These are phyloP conservation scores for Globisporangium iwayamae DNA, from an alignment of 352 stramenopile species.

Conservation along the genomic window DNA sequence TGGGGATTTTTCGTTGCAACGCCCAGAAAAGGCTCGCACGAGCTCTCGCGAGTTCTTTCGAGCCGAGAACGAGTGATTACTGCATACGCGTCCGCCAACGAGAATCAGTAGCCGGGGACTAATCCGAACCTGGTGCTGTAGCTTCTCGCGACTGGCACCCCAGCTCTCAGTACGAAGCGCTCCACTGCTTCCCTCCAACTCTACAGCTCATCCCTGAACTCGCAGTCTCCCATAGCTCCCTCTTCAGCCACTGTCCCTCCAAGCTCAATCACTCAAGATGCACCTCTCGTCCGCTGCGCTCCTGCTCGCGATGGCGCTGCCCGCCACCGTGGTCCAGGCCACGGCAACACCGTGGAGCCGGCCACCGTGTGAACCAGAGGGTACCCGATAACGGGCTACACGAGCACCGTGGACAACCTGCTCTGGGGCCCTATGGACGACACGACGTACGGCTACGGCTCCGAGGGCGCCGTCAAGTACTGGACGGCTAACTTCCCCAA, in stretches of 20 bases:
- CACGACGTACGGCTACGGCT: conserved; percentile 27
- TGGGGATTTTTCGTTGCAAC: no score
- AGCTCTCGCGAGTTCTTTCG: no score
- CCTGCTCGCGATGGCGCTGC: conserved; percentile 9
- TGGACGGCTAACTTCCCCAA: conserved; percentile 27
- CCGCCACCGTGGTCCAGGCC: conserved; percentile 8
- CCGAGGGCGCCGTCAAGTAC: conserved; percentile 24
- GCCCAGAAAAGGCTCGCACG: no score
- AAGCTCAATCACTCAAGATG: background rate
- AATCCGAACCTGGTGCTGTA: no score
- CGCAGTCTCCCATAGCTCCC: background rate
- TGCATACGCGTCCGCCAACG: background rate
- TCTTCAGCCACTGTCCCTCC: no score
- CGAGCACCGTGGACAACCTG: conserved; percentile 19
- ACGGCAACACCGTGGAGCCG: conserved; percentile 45
- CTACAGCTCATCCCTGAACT: background rate
- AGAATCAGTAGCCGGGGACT: background rate
- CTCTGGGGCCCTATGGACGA: conserved; percentile 23
- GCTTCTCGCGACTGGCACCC: background rate
- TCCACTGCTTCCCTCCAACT: background rate
- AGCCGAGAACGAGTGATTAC: background rate
- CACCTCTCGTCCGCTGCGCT: conserved; percentile 6
- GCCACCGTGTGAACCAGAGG: conserved; percentile 25
- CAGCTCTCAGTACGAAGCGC: background rate
- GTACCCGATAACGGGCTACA: conserved; percentile 27